Percentiles rank a stretch among this genome's conserved stretches.
Evolutionary conservation across 352 stramenopile species (phyloP).

Genomic region (Hyphochytrium catenoides): DNA sequence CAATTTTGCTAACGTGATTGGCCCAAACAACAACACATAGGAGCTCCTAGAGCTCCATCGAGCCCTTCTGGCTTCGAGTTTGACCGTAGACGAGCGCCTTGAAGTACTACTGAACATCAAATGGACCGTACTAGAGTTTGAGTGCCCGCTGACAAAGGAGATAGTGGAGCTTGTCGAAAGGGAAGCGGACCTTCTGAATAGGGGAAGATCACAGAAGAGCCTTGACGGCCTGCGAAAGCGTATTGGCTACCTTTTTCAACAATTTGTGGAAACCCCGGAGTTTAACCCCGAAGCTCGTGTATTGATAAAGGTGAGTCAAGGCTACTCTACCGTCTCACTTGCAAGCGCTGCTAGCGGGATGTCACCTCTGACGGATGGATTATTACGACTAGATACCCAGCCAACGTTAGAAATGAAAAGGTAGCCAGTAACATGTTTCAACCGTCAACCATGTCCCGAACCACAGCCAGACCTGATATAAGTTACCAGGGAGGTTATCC

Average conservation of each 20-base stretch:
- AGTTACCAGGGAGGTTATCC: too few species aligned
- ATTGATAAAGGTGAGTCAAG: too few species aligned
- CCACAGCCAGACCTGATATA: too few species aligned
- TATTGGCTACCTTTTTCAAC: conserved; percentile 58
- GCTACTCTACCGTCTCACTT: too few species aligned
- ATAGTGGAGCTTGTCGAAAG: conserved; percentile 74
- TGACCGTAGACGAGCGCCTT: conserved; percentile 52
- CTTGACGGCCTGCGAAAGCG: conserved; percentile 59
- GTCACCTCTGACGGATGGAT: too few species aligned
- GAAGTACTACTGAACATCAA: conserved; percentile 76
- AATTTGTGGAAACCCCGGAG: conserved; percentile 74
- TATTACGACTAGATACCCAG: too few species aligned
- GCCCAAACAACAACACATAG: conserved; percentile 14
- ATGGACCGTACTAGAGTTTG: conserved; percentile 74
- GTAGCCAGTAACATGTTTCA: too few species aligned
- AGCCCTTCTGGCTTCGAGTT: conserved; percentile 24
- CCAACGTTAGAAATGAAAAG: too few species aligned
- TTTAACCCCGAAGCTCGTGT: conserved; percentile 82
- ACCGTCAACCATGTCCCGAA: too few species aligned
- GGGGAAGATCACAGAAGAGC: conserved; percentile 40
- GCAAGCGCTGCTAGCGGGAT: too few species aligned
- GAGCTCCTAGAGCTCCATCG: conserved; percentile 67
- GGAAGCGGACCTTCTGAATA: conserved; percentile 72
- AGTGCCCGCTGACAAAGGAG: conserved; percentile 59
- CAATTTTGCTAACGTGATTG: neutral